Evolutionary conservation across 805 yeast genomes (phyloP).

Genomic region (Metschnikowia baotianmanensis): DNA sequence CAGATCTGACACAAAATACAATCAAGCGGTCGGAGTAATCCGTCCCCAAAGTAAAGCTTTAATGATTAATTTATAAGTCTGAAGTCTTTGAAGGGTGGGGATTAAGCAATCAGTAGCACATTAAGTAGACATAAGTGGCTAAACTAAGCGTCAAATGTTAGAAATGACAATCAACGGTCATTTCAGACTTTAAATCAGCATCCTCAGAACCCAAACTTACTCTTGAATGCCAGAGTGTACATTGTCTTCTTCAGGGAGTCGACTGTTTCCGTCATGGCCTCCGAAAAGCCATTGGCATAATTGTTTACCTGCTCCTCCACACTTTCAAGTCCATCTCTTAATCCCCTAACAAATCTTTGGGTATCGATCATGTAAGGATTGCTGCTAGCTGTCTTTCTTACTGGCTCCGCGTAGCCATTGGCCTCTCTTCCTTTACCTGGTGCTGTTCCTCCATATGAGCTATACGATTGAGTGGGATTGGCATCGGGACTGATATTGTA

Average conservation of each 20-base stretch:
- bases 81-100: no score
- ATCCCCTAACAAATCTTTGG: conserved; percentile 38
- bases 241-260: conserved; percentile 50
- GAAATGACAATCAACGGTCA: no score
- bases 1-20: no score
- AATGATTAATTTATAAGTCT: no score
- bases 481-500: conserved; percentile 45
- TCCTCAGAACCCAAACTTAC: conserved; percentile 49
- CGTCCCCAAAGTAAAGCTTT: no score
- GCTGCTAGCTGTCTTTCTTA: conserved; percentile 28
- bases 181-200: no score
- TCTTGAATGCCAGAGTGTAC: conserved; percentile 50
- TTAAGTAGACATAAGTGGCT: no score
- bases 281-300: conserved; percentile 54
- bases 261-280: conserved; percentile 50
- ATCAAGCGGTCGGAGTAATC: no score
- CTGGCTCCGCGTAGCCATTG: conserved; percentile 48
- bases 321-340: conserved; percentile 52
- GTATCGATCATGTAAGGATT: conserved; percentile 39
- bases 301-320: conserved; percentile 56
- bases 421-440: conserved; percentile 9
- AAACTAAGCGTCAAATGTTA: no score
- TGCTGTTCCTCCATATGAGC: conserved; percentile 19
- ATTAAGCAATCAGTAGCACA: no score
- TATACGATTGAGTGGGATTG: conserved; percentile 35